Percentiles rank a stretch among this genome's conserved stretches.
These are phyloP conservation scores for Gorgonomyces haynaldii DNA, from an alignment of 192 early-diverging fungal genomes.

Conservation along the genomic window DNA sequence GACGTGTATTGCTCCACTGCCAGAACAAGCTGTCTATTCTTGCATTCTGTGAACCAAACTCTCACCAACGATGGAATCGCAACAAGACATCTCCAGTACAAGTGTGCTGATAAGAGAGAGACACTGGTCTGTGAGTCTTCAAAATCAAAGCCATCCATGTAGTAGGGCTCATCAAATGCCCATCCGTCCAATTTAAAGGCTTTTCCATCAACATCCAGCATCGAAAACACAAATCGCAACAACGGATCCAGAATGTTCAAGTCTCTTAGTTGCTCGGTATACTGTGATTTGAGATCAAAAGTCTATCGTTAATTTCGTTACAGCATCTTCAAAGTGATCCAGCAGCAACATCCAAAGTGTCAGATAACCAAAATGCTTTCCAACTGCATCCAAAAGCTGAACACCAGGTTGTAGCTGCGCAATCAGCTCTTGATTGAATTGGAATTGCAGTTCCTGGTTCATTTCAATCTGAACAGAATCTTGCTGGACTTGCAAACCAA, in stretches of 20 bases:
- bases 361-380: slow-evolving; percentile 36
- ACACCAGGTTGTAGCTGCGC: neutral
- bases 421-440: neutral
- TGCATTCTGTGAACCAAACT: slow-evolving; percentile 72
- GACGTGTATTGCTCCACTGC: slow-evolving; percentile 50
- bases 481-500: slow-evolving; percentile 9
- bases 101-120: slow-evolving; percentile 56
- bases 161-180: slow-evolving; percentile 53
- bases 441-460: neutral
- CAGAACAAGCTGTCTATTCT: slow-evolving; percentile 58
- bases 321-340: slow-evolving; percentile 66
- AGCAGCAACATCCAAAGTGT: slow-evolving; percentile 63
- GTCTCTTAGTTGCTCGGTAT: slow-evolving; percentile 38
- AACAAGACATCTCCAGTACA: slow-evolving; percentile 53
- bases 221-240: slow-evolving; percentile 47
- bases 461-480: slow-evolving; percentile 29
- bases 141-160: slow-evolving; percentile 41
- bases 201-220: slow-evolving; percentile 44
- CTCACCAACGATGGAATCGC: slow-evolving; percentile 59
- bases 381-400: neutral
- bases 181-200: slow-evolving; percentile 59
- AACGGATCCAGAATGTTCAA: slow-evolving; percentile 38
- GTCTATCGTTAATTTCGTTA: slow-evolving; percentile 43
- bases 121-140: slow-evolving; percentile 38
- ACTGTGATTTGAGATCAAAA: slow-evolving; percentile 40